phyloP scores from a whole-genome alignment of 2,329 filamentous ascomycete species.

The Pyrenochaeta sp. region DNA sequence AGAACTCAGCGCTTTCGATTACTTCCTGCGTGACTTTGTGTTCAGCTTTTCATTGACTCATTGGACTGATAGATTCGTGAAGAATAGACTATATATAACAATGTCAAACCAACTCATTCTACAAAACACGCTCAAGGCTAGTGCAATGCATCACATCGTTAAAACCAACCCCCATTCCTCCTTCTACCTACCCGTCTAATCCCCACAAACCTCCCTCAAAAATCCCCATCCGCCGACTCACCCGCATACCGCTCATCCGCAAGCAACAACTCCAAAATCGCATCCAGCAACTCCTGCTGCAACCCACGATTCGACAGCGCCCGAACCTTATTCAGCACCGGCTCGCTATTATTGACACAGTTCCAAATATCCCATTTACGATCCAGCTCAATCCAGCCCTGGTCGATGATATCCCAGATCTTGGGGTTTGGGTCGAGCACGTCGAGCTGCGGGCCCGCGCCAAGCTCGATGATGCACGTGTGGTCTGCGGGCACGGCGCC shows the following conservation, averaged over 20 bases:
- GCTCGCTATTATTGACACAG: conserved; percentile 34
- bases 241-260: conserved; percentile 43
- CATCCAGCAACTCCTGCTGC: conserved; percentile 38
- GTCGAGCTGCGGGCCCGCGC: conserved; percentile 40
- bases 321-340: conserved; percentile 37
- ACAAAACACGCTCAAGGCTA: too few relatives aligned
- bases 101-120: too few relatives aligned
- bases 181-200: not conserved
- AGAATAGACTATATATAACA: too few relatives aligned
- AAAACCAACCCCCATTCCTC: too few relatives aligned
- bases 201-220: not conserved
- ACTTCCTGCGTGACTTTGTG: too few relatives aligned
- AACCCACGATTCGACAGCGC: conserved; percentile 37
- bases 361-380: conserved; percentile 44
- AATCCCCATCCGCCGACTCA: conserved; percentile 6
- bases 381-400: conserved; percentile 38
- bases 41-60: too few relatives aligned
- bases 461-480: conserved; percentile 38
- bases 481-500: conserved; percentile 28
- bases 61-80: too few relatives aligned
- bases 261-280: conserved; percentile 43
- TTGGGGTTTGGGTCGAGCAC: conserved; percentile 39
- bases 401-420: conserved; percentile 39
- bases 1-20: too few relatives aligned
- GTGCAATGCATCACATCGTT: too few relatives aligned